Evolutionary conservation across 495 filamentous ascomycete species (phyloP).

Genomic region (Tuber umbilicatum): DNA sequence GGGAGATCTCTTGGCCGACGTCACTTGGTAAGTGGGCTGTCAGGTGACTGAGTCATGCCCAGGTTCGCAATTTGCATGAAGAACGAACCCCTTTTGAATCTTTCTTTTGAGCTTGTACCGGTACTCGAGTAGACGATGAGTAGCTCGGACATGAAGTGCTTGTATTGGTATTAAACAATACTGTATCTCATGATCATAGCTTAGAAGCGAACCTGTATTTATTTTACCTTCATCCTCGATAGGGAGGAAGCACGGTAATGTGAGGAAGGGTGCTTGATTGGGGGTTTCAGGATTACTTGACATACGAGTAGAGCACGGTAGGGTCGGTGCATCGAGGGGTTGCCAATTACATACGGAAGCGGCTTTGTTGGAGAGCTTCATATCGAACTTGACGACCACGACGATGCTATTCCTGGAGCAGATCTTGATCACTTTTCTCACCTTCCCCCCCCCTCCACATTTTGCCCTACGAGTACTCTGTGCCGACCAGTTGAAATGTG

Average conservation of each 20-base stretch:
- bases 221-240: neutral
- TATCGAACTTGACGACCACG: neutral
- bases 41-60: slow-evolving; percentile 3
- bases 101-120: neutral
- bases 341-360: neutral
- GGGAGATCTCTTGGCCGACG: neutral
- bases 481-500: neutral
- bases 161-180: neutral
- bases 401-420: neutral
- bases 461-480: neutral
- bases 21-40: neutral
- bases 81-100: neutral
- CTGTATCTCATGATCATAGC: neutral
- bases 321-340: neutral
- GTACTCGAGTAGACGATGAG: neutral
- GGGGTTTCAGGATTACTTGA: neutral
- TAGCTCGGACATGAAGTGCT: neutral
- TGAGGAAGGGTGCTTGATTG: neutral
- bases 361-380: neutral
- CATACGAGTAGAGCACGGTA: neutral
- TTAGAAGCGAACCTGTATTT: neutral
- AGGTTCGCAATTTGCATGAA: neutral
- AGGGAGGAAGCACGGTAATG: neutral
- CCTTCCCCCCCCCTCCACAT: neutral
- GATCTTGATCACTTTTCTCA: neutral